Evolutionary conservation across 352 stramenopile species (phyloP), one percentile per base, ranked within the genome.

Genomic region (Peronosclerospora sorghi): DNA sequence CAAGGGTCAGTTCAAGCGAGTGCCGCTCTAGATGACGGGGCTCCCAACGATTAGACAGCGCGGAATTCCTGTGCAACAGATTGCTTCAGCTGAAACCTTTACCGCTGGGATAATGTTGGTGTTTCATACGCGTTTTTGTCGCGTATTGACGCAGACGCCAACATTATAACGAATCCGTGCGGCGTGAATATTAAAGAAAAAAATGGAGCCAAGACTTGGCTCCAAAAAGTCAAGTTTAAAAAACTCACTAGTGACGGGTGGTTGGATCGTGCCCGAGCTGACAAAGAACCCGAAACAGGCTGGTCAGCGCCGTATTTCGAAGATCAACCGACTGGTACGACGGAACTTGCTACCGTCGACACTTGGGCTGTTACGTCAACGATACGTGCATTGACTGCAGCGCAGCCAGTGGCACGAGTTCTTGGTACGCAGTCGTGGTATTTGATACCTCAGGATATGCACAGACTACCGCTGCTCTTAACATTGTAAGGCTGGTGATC

Each of bases 401-500:
- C 13, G 50, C 55, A 1, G 40, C 37, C 20, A 64, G 55, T 6
- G 48, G 48, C 5, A 66, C 59, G 0, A 69, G 62, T 14, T 47
- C 47, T 6, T 95, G 83, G 45, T 69, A 85, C 43, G 86, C 77
- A 0, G 55, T 52, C 26, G 83, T 90, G 4, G 68, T 62, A 8
- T 95, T 80, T 48, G 82, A 96, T 40, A 85, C 86, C 5, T 71
- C 67, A 5, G 46, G 48, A 12, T 64, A 68, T 35, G 54, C 58
- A 17, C 54, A 52, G 8, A 67, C 51, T 12, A 51, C 61, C 0
- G 62, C 69, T 1, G 59, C 76, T 24, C 54, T 91, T 32, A 89
- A 79, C 36, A 89, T 96, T 20, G 64, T 59, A 38, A 92, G 90
- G 56, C 96, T 84, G 4, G 57, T 94, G 4, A 61, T 95, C 1